Percentiles rank a stretch among this genome's conserved stretches.
Conservation (phyloP, 139 green algal species). For the Tetratostichococcus sp. region DNA sequence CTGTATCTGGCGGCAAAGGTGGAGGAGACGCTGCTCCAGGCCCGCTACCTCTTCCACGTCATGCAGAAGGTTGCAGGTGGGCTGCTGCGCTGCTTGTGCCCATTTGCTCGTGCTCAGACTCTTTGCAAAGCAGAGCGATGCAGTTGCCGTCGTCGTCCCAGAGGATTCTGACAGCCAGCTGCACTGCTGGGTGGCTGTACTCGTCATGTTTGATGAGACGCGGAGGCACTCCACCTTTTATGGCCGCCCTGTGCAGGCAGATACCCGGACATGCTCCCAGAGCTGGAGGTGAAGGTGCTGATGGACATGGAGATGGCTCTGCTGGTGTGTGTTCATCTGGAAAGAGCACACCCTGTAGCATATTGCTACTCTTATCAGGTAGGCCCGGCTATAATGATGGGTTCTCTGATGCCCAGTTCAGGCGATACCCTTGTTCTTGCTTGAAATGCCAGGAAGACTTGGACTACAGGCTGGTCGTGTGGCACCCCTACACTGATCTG, state of each 20-base stretch:
- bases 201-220: no score
- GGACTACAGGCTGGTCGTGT: slow-evolving; percentile 66
- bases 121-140: no score
- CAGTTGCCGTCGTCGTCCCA: no score
- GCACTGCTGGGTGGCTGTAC: no score
- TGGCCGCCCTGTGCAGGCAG: background rate
- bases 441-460: slow-evolving; percentile 63
- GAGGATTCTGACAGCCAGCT: no score
- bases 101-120: no score
- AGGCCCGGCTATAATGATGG: no score
- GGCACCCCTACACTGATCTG: slow-evolving; percentile 60
- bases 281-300: slow-evolving; percentile 48
- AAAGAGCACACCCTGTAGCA: background rate
- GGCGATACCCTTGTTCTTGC: background rate
- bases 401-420: no score
- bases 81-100: slow-evolving; percentile 11
- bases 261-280: background rate
- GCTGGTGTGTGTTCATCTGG: background rate
- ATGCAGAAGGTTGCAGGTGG: slow-evolving; percentile 34
- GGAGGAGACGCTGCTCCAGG: slow-evolving; percentile 68
- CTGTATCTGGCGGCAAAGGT: slow-evolving; percentile 78
- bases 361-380: no score
- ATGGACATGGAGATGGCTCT: slow-evolving; percentile 57
- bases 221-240: no score
- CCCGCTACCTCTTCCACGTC: slow-evolving; percentile 56